Evolutionary conservation across 2,329 filamentous ascomycete species (phyloP), one percentile per base, ranked within the genome.

Genomic region (Pseudocercospora eumusae): DNA sequence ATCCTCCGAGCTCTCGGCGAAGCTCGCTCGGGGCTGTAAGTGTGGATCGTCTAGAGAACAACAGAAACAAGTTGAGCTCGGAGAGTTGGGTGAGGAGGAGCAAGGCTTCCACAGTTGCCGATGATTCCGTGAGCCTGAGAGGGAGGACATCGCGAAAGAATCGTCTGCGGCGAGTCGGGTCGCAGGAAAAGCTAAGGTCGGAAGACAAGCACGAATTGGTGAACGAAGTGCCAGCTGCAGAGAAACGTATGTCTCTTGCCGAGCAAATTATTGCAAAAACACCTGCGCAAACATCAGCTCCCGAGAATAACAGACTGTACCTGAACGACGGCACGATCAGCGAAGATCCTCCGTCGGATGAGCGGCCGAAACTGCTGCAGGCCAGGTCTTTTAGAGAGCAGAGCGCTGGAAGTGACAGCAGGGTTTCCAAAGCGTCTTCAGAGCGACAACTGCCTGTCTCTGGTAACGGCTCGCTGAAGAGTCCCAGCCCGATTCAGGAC

Each of bases 211-310:
- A 62, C 18, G 54, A 42, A 40, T 28, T 52, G 53, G n/a, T 33
- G 27, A 7, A 36, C 23, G 45, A 52, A 27, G 11, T 18, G 53
- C 52, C 21, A 27, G 23, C 20, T 44, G 52, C 50, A 33, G 61
- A 55, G 45, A 58, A 57, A 50, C 33, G 57, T 54, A 18, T 57
- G 45, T 70, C 71, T 13, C 59, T 69, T 31, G 68, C 68, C 20
- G 69, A 73, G 53, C 65, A 67, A 56, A 70, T 72, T 59, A 69
- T 71, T 42, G 65, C 68, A 3, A 63, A 63, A 56, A 63, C 70
- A 25, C 66, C 53, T 69, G 77, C 40, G 72, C 75, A 23, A 78
- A 76, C 54, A 70, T 76, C 76, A 49, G 78, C 75, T 62, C 71
- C 73, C 7, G 83, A 75, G 20, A 64, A 64, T 28, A 36, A 54